These are phyloP conservation scores for Helichrysum umbraculigerum DNA, from an alignment of 129 eudicot species.

Conservation along the genomic window DNA sequence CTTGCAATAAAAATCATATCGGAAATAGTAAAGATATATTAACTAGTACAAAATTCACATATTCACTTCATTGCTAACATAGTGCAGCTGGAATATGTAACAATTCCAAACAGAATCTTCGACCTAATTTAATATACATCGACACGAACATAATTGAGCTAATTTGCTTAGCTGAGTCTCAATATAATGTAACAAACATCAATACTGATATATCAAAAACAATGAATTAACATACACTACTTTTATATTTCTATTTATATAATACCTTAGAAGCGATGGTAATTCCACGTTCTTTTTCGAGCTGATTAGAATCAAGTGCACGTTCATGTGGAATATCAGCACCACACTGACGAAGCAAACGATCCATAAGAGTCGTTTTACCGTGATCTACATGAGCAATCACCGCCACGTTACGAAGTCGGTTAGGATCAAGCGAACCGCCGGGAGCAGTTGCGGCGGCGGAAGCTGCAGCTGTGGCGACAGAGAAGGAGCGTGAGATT, in stretches of 20 bases:
- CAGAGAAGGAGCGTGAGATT: constrained; percentile 44
- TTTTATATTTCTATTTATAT: too few relatives aligned
- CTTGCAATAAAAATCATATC: constrained; percentile 5
- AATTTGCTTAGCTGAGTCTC: not conserved
- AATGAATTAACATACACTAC: too few relatives aligned
- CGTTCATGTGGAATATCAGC: constrained; percentile 94
- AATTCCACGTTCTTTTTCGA: constrained; percentile 94
- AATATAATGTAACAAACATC: not conserved
- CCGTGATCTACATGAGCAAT: constrained; percentile 98
- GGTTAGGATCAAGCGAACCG: constrained; percentile 62
- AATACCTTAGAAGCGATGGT: constrained; percentile 44
- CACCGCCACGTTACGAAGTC: constrained; percentile 91
- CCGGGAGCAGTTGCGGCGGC: constrained; percentile 40
- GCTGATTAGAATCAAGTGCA: constrained; percentile 79
- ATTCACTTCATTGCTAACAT: not conserved
- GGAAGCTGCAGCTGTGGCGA: constrained; percentile 48
- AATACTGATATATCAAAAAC: not conserved
- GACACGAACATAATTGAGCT: not conserved
- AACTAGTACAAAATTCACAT: not conserved
- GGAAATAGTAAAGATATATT: not conserved
- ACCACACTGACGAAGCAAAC: constrained; percentile 91
- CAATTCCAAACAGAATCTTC: not conserved
- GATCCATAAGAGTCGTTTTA: constrained; percentile 94
- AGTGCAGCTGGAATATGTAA: not conserved
- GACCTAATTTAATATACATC: not conserved